Evolutionary conservation across 208 protist species (phyloP).

Genomic region (Trypanosoma melophagium): DNA sequence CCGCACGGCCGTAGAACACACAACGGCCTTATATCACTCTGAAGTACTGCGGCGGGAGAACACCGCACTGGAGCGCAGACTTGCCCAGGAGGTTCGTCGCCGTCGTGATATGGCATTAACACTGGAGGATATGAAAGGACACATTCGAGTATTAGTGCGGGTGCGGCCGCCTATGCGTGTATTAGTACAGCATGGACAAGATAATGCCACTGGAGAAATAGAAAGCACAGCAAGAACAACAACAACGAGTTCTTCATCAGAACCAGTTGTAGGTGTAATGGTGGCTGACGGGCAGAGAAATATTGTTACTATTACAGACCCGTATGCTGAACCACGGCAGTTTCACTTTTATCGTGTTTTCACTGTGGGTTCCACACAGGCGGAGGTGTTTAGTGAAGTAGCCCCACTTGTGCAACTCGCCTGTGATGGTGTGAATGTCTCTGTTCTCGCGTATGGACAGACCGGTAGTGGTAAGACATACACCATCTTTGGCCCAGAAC

Average conservation of each 20-base stretch:
- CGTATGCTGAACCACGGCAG: not conserved
- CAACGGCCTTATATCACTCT: not conserved
- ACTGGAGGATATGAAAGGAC: slow-evolving; percentile 29
- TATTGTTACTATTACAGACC: slow-evolving; percentile 14
- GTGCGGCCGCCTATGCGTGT: slow-evolving; percentile 19
- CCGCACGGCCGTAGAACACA: slow-evolving; percentile 4
- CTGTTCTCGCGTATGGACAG: slow-evolving; percentile 62
- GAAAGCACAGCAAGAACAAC: not conserved
- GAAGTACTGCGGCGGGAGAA: slow-evolving; percentile 7
- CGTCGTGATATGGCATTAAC: slow-evolving; percentile 7
- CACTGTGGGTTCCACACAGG: slow-evolving; percentile 24
- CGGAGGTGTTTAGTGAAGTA: slow-evolving; percentile 37
- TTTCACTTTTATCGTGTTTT: slow-evolving; percentile 35
- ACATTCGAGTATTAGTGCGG: slow-evolving; percentile 27
- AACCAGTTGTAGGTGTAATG: slow-evolving; percentile 4
- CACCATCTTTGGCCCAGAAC: slow-evolving; percentile 50
- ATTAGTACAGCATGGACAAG: not conserved
- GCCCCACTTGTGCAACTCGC: slow-evolving; percentile 42
- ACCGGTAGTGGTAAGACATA: slow-evolving; percentile 75
- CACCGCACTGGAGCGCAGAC: slow-evolving; percentile 8
- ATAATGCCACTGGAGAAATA: not conserved
- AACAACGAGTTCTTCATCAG: not conserved
- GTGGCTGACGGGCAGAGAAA: slow-evolving; percentile 2
- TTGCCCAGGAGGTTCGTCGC: slow-evolving; percentile 4
- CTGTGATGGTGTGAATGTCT: slow-evolving; percentile 49